Evolutionary conservation across 2,329 filamentous ascomycete species (phyloP).

Genomic region (Fusarium ambrosium): DNA sequence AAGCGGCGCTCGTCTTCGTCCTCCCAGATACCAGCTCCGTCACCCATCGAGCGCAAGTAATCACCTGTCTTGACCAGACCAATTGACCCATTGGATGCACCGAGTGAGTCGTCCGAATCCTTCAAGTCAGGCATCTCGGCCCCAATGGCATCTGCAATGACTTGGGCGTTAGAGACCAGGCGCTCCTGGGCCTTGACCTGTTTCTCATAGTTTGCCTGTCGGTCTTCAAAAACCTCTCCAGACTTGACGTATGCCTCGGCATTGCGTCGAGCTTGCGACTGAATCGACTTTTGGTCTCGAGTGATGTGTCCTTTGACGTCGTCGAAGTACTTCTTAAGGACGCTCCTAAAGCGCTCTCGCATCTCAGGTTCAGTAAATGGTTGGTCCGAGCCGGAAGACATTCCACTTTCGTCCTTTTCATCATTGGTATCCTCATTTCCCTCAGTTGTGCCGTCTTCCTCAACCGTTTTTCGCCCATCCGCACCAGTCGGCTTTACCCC

Average conservation of each 20-base stretch:
- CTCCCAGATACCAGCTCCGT: slow-evolving; percentile 97
- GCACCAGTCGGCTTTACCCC: slow-evolving; percentile 79
- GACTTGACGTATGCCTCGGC: slow-evolving; percentile 99
- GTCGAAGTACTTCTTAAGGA: slow-evolving; percentile 90
- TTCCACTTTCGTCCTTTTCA: slow-evolving; percentile 41
- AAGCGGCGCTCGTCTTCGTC: slow-evolving; percentile 98
- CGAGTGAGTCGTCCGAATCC: slow-evolving; percentile 80
- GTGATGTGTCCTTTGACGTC: slow-evolving; percentile 91
- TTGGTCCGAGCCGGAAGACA: slow-evolving; percentile 68
- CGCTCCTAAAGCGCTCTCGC: slow-evolving; percentile 86
- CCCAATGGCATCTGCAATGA: slow-evolving; percentile 88
- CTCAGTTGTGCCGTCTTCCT: slow-evolving; percentile 80
- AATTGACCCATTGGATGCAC: slow-evolving; percentile 80
- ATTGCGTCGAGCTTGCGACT: slow-evolving; percentile 90
- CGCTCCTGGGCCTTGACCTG: slow-evolving; percentile 93
- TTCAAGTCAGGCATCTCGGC: slow-evolving; percentile 94
- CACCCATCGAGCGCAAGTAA: slow-evolving; percentile 89
- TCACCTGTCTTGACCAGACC: slow-evolving; percentile 95
- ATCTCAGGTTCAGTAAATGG: slow-evolving; percentile 83
- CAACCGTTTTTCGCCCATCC: slow-evolving; percentile 86
- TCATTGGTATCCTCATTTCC: slow-evolving; percentile 58
- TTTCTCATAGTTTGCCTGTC: slow-evolving; percentile 95
- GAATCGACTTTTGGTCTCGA: slow-evolving; percentile 91
- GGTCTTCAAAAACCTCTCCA: slow-evolving; percentile 97
- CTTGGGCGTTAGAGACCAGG: slow-evolving; percentile 88